phyloP scores from a whole-genome alignment of 2,329 filamentous ascomycete species.

The Paradendryphiella salina region DNA sequence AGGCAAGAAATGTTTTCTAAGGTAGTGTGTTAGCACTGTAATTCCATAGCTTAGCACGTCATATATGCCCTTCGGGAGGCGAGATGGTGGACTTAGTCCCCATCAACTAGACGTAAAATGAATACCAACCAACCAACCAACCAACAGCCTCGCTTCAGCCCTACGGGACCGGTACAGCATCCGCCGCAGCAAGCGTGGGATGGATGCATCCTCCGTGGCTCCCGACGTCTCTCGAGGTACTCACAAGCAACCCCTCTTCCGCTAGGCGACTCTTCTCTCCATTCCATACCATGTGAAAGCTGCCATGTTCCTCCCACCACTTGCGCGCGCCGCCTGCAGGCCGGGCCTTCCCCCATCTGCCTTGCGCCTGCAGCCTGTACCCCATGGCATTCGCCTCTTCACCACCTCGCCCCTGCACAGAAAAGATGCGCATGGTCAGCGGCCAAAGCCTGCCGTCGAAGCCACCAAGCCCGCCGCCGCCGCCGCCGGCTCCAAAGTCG shows the following conservation, averaged over 20 bases:
- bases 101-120: too few relatives aligned
- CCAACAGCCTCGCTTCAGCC: constrained; percentile 14
- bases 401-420: constrained; percentile 50
- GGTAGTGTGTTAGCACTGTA: too few relatives aligned
- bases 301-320: constrained; percentile 43
- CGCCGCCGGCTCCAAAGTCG: constrained; percentile 25
- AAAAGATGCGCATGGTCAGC: constrained; percentile 49
- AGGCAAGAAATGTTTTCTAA: too few relatives aligned
- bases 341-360: constrained; percentile 28
- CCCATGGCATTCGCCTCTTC: constrained; percentile 47
- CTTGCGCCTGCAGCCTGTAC: constrained; percentile 26
- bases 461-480: constrained; percentile 27
- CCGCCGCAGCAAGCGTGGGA: constrained; percentile 11
- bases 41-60: too few relatives aligned
- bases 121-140: too few relatives aligned
- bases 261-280: background rate
- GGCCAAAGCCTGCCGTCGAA: constrained; percentile 23
- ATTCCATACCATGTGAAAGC: constrained; percentile 30
- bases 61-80: too few relatives aligned
- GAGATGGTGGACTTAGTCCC: too few relatives aligned
- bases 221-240: constrained; percentile 3
- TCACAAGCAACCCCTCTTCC: background rate
- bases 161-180: constrained; percentile 3
- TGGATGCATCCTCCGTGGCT: background rate
- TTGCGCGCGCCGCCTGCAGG: constrained; percentile 42